Evolutionary conservation across 495 filamentous ascomycete species (phyloP), one percentile per base, ranked within the genome.

Genomic region (Neurospora africana): DNA sequence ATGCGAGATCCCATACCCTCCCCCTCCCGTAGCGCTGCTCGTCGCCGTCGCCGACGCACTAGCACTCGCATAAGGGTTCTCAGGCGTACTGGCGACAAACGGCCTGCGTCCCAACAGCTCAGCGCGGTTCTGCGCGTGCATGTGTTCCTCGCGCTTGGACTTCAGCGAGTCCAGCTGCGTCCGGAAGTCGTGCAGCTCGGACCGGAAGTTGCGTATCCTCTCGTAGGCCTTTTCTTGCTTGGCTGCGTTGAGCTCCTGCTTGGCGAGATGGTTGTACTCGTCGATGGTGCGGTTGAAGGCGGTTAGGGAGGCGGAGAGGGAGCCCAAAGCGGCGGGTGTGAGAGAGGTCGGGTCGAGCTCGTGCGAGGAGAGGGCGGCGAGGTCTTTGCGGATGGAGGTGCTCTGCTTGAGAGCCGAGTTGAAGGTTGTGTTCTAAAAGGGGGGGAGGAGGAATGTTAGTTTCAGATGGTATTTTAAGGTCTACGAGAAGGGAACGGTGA

Each of bases 321-420:
- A 80, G 71, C 83, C 82, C 10, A 85, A 74, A 2, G 80, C 78
- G 2, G 83, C 79, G 9, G 81, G 80, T 5, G 83, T 82, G 13
- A 76, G 37, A 27, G 71, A 41, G 68, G 89, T 88, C 13, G 91
- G 86, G 70, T 86, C 86, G 33, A 84, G 78, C 13, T 88, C 86
- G 13, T 88, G 86, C 74, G 90, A 86, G 68, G 91, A 81, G 75
- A 97, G 92, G 75, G 82, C 83, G 75, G 92, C 88, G 69, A 98
- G 89, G 81, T 97, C 93, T 73, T 89, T 90, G 75, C 93, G 92
- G 78, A 97, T 91, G 8, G 93, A 87, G 71, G 92, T 93, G 65
- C 91, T 92, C 84, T 98, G 95, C 83, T 97, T 96, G 37, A 97
- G 88, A 38, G 95, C 95, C 21, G 93, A 95, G 82, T 98, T 98